Percentiles rank a stretch among this genome's conserved stretches.
These are phyloP conservation scores for Chalciporus sp. DNA, from an alignment of 1,284 basidiomycete species.

Conservation along the genomic window DNA sequence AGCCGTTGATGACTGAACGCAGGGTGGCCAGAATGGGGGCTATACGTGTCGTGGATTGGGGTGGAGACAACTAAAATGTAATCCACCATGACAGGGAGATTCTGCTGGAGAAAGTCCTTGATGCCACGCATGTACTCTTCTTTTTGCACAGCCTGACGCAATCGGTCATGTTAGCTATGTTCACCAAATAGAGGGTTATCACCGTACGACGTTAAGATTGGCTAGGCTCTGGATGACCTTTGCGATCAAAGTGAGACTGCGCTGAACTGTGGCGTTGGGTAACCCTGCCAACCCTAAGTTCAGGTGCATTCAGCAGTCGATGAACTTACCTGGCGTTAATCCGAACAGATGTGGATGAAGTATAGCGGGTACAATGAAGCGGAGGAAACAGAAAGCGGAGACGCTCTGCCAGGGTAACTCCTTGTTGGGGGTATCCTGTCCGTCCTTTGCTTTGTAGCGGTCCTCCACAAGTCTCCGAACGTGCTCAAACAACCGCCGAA, in stretches of 20 bases:
- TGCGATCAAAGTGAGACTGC: conserved; percentile 76
- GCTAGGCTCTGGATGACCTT: conserved; percentile 81
- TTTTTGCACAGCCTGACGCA: conserved; percentile 58
- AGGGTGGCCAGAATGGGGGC: conserved; percentile 28
- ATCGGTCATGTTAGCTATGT: conserved; percentile 5
- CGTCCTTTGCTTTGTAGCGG: conserved; percentile 50
- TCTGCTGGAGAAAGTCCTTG: conserved; percentile 64
- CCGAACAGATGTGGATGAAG: conserved; percentile 79
- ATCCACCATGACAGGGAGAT: conserved; percentile 67
- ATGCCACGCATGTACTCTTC: conserved; percentile 75
- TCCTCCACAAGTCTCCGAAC: conserved; percentile 72
- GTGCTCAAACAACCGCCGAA: conserved; percentile 71
- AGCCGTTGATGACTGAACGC: conserved; percentile 52
- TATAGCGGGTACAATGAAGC: conserved; percentile 83
- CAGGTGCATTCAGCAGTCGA: neutral
- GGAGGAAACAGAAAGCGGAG: conserved; percentile 82
- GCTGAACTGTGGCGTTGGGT: conserved; percentile 62
- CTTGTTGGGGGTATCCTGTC: conserved; percentile 44
- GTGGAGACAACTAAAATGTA: conserved; percentile 74
- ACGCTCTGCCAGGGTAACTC: conserved; percentile 78
- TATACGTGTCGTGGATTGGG: conserved; percentile 41
- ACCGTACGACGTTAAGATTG: conserved; percentile 70
- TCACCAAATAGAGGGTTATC: neutral
- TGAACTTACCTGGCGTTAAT: conserved; percentile 61
- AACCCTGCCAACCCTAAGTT: conserved; percentile 49